Evolutionary conservation across 441 rosid species (phyloP).

Genomic region (Rhodomyrtus psidioides): DNA sequence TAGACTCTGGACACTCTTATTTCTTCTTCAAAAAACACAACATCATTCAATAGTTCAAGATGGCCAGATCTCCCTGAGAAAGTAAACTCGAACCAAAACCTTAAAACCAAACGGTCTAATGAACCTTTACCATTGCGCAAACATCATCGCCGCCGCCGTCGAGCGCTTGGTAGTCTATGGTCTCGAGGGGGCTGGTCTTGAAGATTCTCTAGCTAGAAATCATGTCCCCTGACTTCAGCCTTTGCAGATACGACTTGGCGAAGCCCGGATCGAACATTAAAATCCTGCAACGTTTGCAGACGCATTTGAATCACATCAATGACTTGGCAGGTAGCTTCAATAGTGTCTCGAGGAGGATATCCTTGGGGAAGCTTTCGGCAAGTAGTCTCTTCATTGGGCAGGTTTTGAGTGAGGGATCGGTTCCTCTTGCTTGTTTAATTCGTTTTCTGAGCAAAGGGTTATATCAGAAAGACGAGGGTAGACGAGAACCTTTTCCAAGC

Average conservation of each 20-base stretch:
- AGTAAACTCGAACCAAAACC: no score
- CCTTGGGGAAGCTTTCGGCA: neutral
- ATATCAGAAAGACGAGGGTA: neutral
- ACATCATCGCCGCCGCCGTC: neutral
- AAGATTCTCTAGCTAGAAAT: neutral
- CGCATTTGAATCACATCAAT: neutral
- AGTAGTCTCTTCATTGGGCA: neutral
- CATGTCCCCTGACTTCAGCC: neutral
- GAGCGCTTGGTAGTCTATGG: neutral
- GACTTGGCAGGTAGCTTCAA: neutral
- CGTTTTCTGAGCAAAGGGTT: neutral
- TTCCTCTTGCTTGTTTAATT: neutral
- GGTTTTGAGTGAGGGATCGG: neutral
- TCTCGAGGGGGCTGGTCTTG: neutral
- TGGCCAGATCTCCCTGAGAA: no score
- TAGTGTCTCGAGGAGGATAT: neutral
- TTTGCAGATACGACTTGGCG: neutral
- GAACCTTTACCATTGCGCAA: neutral
- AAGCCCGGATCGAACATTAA: neutral
- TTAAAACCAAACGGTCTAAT: no score
- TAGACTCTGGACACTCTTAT: no score
- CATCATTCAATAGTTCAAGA: no score
- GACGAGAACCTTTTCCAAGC: neutral
- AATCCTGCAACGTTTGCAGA: neutral
- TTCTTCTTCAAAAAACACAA: no score